Evolutionary conservation across 164 flowering plant species (phyloP).

Genomic region (Echeveria elegans): DNA sequence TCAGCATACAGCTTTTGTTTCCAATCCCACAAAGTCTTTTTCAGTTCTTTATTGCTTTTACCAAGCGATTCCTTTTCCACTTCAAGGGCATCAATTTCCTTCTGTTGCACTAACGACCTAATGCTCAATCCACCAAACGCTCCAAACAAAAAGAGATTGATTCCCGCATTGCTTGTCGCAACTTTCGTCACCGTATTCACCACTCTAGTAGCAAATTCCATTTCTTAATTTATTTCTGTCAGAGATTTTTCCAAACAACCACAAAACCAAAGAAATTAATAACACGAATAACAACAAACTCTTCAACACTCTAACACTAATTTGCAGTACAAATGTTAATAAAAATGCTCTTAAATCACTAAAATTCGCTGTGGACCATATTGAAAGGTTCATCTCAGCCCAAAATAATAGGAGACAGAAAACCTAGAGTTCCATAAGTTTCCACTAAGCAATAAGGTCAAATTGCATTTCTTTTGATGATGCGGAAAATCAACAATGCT

Average conservation of each 20-base stretch:
- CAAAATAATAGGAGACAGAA: too few relatives aligned
- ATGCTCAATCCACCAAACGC: slow-evolving; percentile 30
- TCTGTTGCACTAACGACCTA: slow-evolving; percentile 53
- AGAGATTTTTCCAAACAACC: not conserved
- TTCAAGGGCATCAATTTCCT: slow-evolving; percentile 43
- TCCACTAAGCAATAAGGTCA: too few relatives aligned
- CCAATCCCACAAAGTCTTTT: slow-evolving; percentile 65
- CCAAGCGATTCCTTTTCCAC: slow-evolving; percentile 43
- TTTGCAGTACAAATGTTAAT: too few relatives aligned
- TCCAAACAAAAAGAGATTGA: slow-evolving; percentile 32
- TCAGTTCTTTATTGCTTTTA: slow-evolving; percentile 51
- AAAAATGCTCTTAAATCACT: too few relatives aligned
- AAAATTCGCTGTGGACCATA: too few relatives aligned
- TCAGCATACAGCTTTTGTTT: slow-evolving; percentile 69
- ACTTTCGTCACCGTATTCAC: slow-evolving; percentile 14
- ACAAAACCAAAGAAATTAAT: not conserved
- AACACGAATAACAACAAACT: too few relatives aligned
- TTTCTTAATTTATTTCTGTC: slow-evolving; percentile 10
- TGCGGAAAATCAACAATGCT: too few relatives aligned
- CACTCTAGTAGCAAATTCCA: slow-evolving; percentile 34
- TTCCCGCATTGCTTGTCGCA: slow-evolving; percentile 33
- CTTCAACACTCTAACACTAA: too few relatives aligned
- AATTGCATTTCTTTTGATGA: too few relatives aligned
- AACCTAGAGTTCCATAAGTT: too few relatives aligned
- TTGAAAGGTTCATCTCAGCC: too few relatives aligned